These are phyloP conservation scores for Irpex sp. DNA, from an alignment of 1,284 basidiomycete genomes.

Conservation along the genomic window DNA sequence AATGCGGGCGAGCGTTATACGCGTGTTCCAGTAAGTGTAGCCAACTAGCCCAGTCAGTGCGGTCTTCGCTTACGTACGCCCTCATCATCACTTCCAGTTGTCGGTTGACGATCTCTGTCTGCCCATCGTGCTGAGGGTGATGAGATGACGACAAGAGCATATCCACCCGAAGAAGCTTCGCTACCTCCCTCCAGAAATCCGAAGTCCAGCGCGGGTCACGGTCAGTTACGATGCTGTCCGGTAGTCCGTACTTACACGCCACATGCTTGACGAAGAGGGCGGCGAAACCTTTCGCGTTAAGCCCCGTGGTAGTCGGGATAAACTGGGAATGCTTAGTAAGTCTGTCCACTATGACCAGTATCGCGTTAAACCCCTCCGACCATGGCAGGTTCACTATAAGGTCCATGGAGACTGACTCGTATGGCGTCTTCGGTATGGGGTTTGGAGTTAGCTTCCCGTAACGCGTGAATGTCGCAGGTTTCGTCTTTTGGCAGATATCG, in stretches of 20 bases:
- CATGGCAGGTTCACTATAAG: not conserved
- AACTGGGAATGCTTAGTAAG: constrained; percentile 30
- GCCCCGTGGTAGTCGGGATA: constrained; percentile 21
- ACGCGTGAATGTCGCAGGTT: not conserved
- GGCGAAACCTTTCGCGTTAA: constrained; percentile 14
- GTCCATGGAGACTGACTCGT: too few relatives aligned
- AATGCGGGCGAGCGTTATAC: not conserved
- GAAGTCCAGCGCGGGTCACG: constrained; percentile 22
- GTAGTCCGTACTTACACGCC: constrained; percentile 17
- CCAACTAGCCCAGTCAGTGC: not conserved
- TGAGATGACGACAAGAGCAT: constrained; percentile 23
- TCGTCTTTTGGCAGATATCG: too few relatives aligned
- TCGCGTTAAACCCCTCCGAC: not conserved
- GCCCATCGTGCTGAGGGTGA: constrained; percentile 18
- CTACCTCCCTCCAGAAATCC: constrained; percentile 21
- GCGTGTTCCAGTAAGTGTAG: not conserved
- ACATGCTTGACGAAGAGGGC: constrained; percentile 17
- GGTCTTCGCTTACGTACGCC: not conserved
- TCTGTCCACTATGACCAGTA: not conserved
- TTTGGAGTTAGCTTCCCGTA: not conserved
- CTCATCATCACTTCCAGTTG: constrained; percentile 10
- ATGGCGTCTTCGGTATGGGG: not conserved
- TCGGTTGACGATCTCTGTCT: constrained; percentile 14
- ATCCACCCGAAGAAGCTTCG: constrained; percentile 11
- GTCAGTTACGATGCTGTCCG: constrained; percentile 22